phyloP scores from a whole-genome alignment of 2,329 filamentous ascomycete genomes.

The Talaromyces sp. region DNA sequence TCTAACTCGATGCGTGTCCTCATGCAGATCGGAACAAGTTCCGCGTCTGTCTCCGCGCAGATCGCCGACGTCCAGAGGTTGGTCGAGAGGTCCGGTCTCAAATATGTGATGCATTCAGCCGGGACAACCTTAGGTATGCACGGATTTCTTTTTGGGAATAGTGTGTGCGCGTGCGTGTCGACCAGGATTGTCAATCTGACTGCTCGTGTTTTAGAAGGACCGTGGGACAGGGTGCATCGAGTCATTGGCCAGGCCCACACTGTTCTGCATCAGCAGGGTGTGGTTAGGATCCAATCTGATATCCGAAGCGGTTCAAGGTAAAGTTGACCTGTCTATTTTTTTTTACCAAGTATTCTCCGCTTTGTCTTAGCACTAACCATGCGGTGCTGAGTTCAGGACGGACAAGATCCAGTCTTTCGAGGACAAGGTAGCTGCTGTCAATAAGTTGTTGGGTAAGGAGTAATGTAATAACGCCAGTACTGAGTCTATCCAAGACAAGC shows the following conservation, averaged over 20 bases:
- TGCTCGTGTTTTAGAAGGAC: slow-evolving; percentile 60
- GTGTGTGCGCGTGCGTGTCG: neutral
- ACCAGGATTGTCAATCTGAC: neutral
- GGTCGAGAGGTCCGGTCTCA: slow-evolving; percentile 73
- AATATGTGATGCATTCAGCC: slow-evolving; percentile 86
- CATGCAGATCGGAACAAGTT: slow-evolving; percentile 70
- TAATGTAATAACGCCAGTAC: neutral
- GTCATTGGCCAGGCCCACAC: slow-evolving; percentile 83
- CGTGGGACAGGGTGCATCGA: slow-evolving; percentile 82
- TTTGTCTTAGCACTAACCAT: neutral
- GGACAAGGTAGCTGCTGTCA: slow-evolving; percentile 68
- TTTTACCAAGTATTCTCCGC: neutral
- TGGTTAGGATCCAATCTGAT: slow-evolving; percentile 79
- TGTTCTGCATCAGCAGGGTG: slow-evolving; percentile 70
- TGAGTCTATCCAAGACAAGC: neutral
- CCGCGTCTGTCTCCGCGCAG: slow-evolving; percentile 71
- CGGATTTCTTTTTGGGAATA: neutral
- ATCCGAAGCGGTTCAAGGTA: slow-evolving; percentile 79
- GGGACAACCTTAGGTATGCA: slow-evolving; percentile 83
- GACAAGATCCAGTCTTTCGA: slow-evolving; percentile 79
- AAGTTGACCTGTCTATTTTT: neutral
- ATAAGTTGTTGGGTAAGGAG: slow-evolving; percentile 45
- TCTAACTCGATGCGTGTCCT: neutral
- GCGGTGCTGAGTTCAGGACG: slow-evolving; percentile 51
- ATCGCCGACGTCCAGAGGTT: slow-evolving; percentile 85